Evolutionary conservation across 73 alveolate genomes (phyloP).

Genomic region (Uronychia binucleata): DNA sequence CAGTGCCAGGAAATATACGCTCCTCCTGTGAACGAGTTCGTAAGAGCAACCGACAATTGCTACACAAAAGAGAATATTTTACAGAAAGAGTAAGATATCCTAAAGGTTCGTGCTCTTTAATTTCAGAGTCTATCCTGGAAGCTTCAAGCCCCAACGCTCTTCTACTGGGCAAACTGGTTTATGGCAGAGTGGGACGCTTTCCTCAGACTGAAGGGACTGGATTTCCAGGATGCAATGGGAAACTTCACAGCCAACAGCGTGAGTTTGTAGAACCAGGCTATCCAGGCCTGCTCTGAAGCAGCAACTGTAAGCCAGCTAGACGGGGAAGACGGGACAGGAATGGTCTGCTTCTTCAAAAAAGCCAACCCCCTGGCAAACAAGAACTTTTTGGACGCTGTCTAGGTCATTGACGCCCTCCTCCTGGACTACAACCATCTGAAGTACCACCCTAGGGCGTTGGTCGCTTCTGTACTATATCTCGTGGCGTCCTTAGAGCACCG

Average conservation of each 20-base stretch:
- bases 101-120: neutral
- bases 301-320: neutral
- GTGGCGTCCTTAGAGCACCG: neutral
- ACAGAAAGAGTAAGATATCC: neutral
- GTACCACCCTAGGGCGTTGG: neutral
- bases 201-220: neutral
- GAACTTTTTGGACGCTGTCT: neutral
- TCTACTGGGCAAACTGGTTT: neutral
- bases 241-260: no score
- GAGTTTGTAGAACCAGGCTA: no score
- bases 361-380: neutral
- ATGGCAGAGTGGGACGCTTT: neutral
- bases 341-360: neutral
- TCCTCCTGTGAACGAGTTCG: neutral
- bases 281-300: neutral
- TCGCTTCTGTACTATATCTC: neutral
- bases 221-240: neutral
- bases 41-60: neutral
- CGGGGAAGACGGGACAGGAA: neutral
- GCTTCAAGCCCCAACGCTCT: neutral
- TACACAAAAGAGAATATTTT: neutral
- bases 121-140: neutral
- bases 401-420: neutral
- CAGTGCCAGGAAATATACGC: neutral
- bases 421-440: neutral